Evolutionary conservation across 1,139 yeast genomes (phyloP).

Genomic region (Cylindricascospora bacillispora): DNA sequence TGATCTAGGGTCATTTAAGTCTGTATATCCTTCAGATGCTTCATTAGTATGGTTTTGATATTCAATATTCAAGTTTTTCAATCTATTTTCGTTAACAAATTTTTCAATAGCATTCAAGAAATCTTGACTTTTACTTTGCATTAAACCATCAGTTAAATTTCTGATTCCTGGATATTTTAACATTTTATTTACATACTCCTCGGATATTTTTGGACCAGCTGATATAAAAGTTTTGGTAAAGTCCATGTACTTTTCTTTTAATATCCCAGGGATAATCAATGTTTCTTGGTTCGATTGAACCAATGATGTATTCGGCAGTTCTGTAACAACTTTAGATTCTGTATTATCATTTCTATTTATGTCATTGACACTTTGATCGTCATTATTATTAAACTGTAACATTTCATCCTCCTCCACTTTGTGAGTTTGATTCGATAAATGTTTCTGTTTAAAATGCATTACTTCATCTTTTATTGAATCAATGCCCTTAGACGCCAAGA

Average conservation of each 20-base stretch:
- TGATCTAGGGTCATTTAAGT: constrained; percentile 14
- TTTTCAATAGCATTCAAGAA: constrained; percentile 23
- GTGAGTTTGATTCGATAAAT: constrained; percentile 7
- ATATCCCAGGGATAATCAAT: constrained; percentile 8
- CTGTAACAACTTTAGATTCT: neutral
- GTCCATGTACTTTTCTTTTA: constrained; percentile 15
- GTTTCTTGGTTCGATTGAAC: constrained; percentile 2
- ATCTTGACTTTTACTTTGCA: constrained; percentile 21
- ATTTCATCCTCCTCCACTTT: neutral
- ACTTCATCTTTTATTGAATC: constrained; percentile 23
- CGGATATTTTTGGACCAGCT: constrained; percentile 24
- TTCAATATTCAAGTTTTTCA: constrained; percentile 1
- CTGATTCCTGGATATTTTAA: constrained; percentile 25
- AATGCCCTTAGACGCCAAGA: constrained; percentile 17
- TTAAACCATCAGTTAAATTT: constrained; percentile 23
- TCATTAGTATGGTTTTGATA: constrained; percentile 1
- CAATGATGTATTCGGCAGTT: constrained; percentile 1
- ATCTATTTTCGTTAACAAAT: constrained; percentile 15
- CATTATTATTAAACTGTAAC: constrained; percentile 1
- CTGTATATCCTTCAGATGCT: constrained; percentile 5
- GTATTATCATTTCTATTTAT: neutral
- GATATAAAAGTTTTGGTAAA: constrained; percentile 24
- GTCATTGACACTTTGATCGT: neutral
- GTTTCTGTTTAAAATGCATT: constrained; percentile 20
- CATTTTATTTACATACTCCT: constrained; percentile 23